These are phyloP conservation scores for Mycothermus thermophilus DNA, from an alignment of 495 filamentous ascomycete species.

Conservation along the genomic window DNA sequence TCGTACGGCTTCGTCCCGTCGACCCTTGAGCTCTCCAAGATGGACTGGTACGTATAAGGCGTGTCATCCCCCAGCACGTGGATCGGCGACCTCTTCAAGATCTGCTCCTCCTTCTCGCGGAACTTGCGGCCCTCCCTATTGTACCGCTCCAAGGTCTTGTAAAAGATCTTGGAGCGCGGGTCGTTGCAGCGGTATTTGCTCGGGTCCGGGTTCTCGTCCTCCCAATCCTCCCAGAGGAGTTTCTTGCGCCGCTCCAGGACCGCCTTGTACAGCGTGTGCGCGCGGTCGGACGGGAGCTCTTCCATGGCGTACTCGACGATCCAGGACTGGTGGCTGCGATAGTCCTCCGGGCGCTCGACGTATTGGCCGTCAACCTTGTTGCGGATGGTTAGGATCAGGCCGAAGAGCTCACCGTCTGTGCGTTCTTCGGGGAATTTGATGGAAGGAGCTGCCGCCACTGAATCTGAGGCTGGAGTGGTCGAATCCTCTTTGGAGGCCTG, in stretches of 20 bases:
- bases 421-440: slow-evolving; percentile 4
- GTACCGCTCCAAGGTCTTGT: slow-evolving; percentile 15
- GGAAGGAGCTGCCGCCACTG: neutral
- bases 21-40: slow-evolving; percentile 12
- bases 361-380: slow-evolving; percentile 57
- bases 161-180: slow-evolving; percentile 27
- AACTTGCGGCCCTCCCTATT: slow-evolving; percentile 17
- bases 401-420: slow-evolving; percentile 17
- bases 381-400: slow-evolving; percentile 52
- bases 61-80: slow-evolving; percentile 18
- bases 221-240: slow-evolving; percentile 19
- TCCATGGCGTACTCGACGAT: slow-evolving; percentile 58
- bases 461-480: neutral
- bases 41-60: slow-evolving; percentile 14
- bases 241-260: slow-evolving; percentile 38
- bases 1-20: slow-evolving; percentile 1
- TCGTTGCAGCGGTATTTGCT: too few species aligned
- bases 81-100: slow-evolving; percentile 12
- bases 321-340: slow-evolving; percentile 49
- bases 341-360: slow-evolving; percentile 43
- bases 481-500: too few species aligned
- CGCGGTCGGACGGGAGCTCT: slow-evolving; percentile 32
- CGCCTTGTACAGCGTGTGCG: slow-evolving; percentile 35
- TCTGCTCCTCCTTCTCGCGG: slow-evolving; percentile 11
- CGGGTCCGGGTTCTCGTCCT: too few species aligned